phyloP scores from a whole-genome alignment of 768 basidiomycete genomes.

The Russula virescens region DNA sequence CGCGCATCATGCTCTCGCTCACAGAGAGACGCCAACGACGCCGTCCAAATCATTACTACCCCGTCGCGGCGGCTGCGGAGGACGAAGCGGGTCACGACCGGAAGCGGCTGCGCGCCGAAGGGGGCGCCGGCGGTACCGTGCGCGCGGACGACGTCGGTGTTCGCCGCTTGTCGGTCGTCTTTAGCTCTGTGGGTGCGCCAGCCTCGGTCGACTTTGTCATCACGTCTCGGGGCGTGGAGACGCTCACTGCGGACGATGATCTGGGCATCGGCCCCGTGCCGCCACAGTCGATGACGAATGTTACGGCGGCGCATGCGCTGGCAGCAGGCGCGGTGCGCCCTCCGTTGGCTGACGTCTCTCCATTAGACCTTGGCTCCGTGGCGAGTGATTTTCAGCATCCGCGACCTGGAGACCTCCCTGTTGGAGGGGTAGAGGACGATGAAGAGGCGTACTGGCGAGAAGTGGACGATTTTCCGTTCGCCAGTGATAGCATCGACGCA shows the following conservation, averaged over 20 bases:
- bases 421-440: constrained; percentile 16
- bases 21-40: constrained; percentile 54
- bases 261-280: neutral
- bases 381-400: constrained; percentile 7
- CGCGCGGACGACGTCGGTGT: constrained; percentile 46
- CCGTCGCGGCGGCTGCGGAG: constrained; percentile 26
- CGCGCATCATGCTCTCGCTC: constrained; percentile 73
- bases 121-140: constrained; percentile 19
- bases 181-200: constrained; percentile 56
- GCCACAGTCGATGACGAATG: neutral
- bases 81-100: constrained; percentile 20
- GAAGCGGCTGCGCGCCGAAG: constrained; percentile 30
- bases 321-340: neutral
- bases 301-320: neutral
- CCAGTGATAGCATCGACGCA: neutral
- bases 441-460: constrained; percentile 23
- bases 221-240: constrained; percentile 49
- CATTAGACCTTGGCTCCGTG: constrained; percentile 19
- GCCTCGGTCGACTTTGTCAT: constrained; percentile 73
- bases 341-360: constrained; percentile 15
- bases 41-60: too few species aligned
- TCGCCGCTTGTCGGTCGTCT: constrained; percentile 70
- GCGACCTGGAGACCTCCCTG: neutral
- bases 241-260: neutral
- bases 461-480: constrained; percentile 16